These are phyloP conservation scores for Dispira parvispora DNA, from an alignment of 192 early-diverging fungal genomes.

Conservation along the genomic window DNA sequence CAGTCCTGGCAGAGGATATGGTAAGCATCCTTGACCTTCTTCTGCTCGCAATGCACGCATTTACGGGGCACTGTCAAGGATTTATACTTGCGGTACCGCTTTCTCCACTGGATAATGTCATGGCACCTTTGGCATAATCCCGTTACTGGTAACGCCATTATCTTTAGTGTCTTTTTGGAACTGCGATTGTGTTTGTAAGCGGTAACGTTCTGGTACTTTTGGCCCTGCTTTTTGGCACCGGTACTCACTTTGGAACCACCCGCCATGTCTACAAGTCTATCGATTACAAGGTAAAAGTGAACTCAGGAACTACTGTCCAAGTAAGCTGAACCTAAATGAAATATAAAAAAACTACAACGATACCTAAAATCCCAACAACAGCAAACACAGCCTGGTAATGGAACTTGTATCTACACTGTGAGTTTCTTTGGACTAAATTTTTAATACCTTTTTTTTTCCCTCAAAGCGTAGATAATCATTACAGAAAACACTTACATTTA, in stretches of 20 bases:
- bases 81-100: slow-evolving; percentile 96
- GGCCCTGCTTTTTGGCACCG: slow-evolving; percentile 49
- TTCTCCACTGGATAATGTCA: slow-evolving; percentile 64
- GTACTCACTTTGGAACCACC: slow-evolving; percentile 20
- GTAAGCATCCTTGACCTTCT: slow-evolving; percentile 81
- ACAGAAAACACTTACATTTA: background rate
- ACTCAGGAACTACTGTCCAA: background rate
- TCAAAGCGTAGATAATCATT: background rate
- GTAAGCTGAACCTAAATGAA: background rate
- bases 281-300: background rate
- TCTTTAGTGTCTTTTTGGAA: slow-evolving; percentile 57
- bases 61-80: slow-evolving; percentile 79
- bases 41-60: slow-evolving; percentile 56
- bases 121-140: slow-evolving; percentile 64
- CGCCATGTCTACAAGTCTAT: background rate
- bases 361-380: background rate
- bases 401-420: background rate
- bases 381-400: background rate
- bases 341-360: background rate
- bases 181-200: slow-evolving; percentile 79
- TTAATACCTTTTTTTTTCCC: background rate
- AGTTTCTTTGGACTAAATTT: background rate
- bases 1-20: slow-evolving; percentile 86
- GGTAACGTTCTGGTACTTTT: slow-evolving; percentile 80
- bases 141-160: slow-evolving; percentile 57